These are phyloP conservation scores for Eucalyptus lansdowneana DNA, from an alignment of 345 rosid genomes.

Conservation along the genomic window DNA sequence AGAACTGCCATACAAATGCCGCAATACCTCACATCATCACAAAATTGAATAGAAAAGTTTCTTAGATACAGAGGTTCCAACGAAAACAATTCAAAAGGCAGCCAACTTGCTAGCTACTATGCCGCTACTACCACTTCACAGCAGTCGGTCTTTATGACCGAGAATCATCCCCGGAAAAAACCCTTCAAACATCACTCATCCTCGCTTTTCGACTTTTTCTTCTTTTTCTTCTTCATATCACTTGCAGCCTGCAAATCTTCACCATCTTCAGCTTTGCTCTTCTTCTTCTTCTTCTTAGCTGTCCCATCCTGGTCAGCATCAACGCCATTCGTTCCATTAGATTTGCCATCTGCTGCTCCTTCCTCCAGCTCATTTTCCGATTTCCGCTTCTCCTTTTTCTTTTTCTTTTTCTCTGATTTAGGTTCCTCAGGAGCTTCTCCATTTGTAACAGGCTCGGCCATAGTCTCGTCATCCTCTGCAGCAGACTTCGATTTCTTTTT, in stretches of 20 bases:
- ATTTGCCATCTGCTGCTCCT: background rate
- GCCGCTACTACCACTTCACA: background rate
- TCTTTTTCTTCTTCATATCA: slow-evolving; percentile 29
- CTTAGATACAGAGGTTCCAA: background rate
- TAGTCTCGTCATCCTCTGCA: slow-evolving; percentile 17
- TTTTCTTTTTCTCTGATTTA: slow-evolving; percentile 40
- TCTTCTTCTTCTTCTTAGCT: slow-evolving; percentile 28
- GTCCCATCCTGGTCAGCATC: slow-evolving; percentile 10
- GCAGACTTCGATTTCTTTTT: slow-evolving; percentile 43
- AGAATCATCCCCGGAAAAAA: background rate
- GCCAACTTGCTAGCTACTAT: background rate
- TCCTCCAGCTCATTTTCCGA: slow-evolving; percentile 10
- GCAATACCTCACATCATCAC: background rate
- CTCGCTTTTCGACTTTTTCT: slow-evolving; percentile 19
- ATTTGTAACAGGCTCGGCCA: slow-evolving; percentile 10
- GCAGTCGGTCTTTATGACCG: background rate
- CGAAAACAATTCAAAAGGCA: background rate
- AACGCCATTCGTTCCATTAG: slow-evolving; percentile 6
- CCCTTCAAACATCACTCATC: background rate
- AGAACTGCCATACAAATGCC: background rate
- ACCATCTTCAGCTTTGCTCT: slow-evolving; percentile 9
- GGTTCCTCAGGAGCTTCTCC: slow-evolving; percentile 23
- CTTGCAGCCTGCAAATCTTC: slow-evolving; percentile 8
- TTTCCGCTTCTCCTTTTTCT: slow-evolving; percentile 24
- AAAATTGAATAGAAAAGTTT: background rate